Evolutionary conservation across 2,329 filamentous ascomycete species (phyloP).

Genomic region (Ophiostoma piceae): DNA sequence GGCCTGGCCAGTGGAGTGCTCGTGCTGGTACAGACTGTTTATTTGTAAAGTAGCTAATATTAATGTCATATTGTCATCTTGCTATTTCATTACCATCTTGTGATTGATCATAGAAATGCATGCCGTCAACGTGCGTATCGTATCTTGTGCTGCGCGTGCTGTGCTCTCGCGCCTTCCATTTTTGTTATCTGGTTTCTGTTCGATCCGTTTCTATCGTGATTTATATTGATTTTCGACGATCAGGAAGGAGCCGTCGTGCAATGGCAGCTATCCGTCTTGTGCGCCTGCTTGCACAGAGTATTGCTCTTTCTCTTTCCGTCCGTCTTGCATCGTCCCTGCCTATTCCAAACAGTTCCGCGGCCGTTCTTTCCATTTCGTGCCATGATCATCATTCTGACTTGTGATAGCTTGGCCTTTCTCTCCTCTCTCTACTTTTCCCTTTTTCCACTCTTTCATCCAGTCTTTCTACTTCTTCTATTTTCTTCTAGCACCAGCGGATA

Average conservation of each 20-base stretch:
- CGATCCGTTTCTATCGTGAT: not conserved
- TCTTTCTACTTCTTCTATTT: not conserved
- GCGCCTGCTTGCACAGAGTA: not conserved
- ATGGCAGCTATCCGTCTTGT: conserved; percentile 7
- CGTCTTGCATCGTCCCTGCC: conserved; percentile 3
- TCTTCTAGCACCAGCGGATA: not conserved
- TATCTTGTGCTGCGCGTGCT: conserved; percentile 3
- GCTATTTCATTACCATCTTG: not conserved
- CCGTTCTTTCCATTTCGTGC: not conserved
- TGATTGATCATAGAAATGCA: conserved; percentile 2
- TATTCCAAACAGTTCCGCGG: not conserved
- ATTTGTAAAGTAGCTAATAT: not conserved
- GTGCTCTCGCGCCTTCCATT: not conserved
- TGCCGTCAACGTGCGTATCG: conserved; percentile 11
- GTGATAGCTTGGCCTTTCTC: not conserved
- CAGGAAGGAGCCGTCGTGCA: not conserved
- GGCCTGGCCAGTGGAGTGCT: conserved; percentile 1
- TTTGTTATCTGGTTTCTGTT: too few relatives aligned
- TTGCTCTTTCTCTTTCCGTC: not conserved
- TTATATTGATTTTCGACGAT: not conserved
- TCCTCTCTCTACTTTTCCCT: not conserved
- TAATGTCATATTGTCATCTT: not conserved
- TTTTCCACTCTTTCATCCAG: not conserved
- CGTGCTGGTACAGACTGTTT: not conserved
- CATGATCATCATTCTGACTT: not conserved